phyloP scores from a whole-genome alignment of 2,329 filamentous ascomycete genomes.

The Neofusicoccum sp. region DNA sequence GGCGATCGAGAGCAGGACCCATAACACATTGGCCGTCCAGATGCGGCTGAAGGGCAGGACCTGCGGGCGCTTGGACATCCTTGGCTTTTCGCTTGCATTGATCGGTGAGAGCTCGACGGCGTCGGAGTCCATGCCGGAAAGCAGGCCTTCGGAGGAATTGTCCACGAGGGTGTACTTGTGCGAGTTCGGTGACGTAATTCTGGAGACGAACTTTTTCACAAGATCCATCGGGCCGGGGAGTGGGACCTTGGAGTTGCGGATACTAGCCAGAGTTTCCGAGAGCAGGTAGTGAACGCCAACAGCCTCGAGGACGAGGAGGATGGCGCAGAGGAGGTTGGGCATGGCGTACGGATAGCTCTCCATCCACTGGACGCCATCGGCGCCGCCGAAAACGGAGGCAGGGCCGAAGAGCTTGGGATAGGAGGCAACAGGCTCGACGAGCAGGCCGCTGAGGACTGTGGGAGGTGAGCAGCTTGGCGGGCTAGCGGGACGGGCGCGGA shows the following conservation, averaged over 20 bases:
- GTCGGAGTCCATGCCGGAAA: conserved; percentile 27
- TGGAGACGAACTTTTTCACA: conserved; percentile 2
- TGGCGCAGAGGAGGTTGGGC: conserved; percentile 60
- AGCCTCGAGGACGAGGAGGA: conserved; percentile 55
- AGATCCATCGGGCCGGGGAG: not conserved
- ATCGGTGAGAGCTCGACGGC: conserved; percentile 33
- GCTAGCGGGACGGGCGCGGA: not conserved
- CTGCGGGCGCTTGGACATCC: conserved; percentile 38
- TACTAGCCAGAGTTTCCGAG: conserved; percentile 49
- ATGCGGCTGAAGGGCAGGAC: conserved; percentile 50
- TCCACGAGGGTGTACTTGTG: conserved; percentile 14
- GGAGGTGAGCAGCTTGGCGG: not conserved
- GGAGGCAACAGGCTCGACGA: conserved; percentile 59
- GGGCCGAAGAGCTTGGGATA: conserved; percentile 59
- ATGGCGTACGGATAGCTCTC: conserved; percentile 61
- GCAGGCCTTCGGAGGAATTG: conserved; percentile 12
- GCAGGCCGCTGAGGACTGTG: conserved; percentile 59
- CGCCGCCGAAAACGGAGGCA: conserved; percentile 53
- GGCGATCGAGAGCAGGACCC: conserved; percentile 61
- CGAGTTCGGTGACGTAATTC: conserved; percentile 6
- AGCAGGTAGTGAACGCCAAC: conserved; percentile 58
- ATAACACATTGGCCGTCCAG: conserved; percentile 55
- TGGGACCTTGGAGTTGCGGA: conserved; percentile 7
- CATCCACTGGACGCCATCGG: conserved; percentile 60
- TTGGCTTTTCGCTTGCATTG: conserved; percentile 27